phyloP scores from a whole-genome alignment of 352 stramenopile genomes.

The Saprolegnia diclina region DNA sequence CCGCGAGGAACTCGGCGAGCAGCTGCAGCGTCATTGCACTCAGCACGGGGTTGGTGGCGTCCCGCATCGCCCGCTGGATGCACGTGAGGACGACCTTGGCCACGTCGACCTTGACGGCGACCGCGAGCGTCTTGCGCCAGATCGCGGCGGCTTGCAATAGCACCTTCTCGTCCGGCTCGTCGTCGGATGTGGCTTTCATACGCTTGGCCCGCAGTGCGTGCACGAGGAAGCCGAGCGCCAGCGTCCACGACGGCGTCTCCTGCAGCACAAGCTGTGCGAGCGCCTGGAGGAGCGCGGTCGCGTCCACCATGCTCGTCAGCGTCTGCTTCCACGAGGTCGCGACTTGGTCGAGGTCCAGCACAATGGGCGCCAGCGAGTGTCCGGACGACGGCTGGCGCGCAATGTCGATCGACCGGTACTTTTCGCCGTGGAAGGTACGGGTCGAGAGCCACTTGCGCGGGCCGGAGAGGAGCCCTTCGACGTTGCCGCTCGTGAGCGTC shows the following conservation, averaged over 20 bases:
- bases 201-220: conserved; percentile 19
- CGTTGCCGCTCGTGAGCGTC: neutral
- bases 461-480: neutral
- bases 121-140: conserved; percentile 16
- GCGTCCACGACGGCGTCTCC: neutral
- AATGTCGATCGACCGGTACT: neutral
- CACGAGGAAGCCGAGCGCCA: conserved; percentile 20
- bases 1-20: conserved; percentile 21
- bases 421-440: neutral
- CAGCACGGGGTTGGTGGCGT: conserved; percentile 8
- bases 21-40: conserved; percentile 9
- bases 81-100: conserved; percentile 16
- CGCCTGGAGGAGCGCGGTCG: conserved; percentile 8
- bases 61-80: neutral
- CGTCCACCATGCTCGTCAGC: conserved; percentile 6
- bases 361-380: neutral
- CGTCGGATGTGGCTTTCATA: neutral
- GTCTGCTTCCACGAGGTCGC: conserved; percentile 7
- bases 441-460: conserved; percentile 3
- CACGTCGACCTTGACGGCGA: conserved; percentile 17
- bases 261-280: conserved; percentile 11
- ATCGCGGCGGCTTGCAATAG: neutral
- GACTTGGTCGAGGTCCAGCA: neutral
- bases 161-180: conserved; percentile 7
- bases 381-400: neutral